Conservation (phyloP, 768 basidiomycete species). For the Tylopilus sp. region DNA sequence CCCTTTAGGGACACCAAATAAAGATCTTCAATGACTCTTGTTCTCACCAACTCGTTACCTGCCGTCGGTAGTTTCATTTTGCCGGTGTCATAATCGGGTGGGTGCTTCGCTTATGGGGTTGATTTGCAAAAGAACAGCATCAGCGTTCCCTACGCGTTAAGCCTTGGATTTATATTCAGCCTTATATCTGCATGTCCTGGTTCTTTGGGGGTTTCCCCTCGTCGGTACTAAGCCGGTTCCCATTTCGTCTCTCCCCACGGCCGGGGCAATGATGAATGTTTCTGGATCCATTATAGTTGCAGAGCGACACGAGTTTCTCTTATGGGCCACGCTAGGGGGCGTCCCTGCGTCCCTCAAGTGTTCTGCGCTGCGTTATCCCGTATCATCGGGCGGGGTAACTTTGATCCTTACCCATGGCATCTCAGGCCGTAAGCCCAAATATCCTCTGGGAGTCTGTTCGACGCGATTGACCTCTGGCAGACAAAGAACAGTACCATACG, state of each 20-base stretch:
- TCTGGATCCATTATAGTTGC: slow-evolving; percentile 3
- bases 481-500: slow-evolving; percentile 29
- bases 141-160: neutral
- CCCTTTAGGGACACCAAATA: too few species aligned
- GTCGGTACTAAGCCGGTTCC: too few species aligned
- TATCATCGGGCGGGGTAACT: slow-evolving; percentile 24
- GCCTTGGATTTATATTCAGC: neutral
- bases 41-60: too few species aligned
- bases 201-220: too few species aligned
- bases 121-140: neutral
- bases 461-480: slow-evolving; percentile 5
- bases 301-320: slow-evolving; percentile 19
- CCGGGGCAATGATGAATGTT: neutral
- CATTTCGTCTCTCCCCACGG: neutral
- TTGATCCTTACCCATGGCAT: slow-evolving; percentile 28
- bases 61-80: neutral
- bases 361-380: slow-evolving; percentile 24
- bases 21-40: too few species aligned
- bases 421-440: slow-evolving; percentile 21
- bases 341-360: slow-evolving; percentile 16
- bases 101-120: too few species aligned
- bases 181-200: too few species aligned
- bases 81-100: neutral
- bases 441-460: neutral
- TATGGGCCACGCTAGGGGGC: slow-evolving; percentile 17